Evolutionary conservation across 2,329 filamentous ascomycete species (phyloP), one percentile per base, ranked within the genome.

Genomic region (Scytalidium lignicola): DNA sequence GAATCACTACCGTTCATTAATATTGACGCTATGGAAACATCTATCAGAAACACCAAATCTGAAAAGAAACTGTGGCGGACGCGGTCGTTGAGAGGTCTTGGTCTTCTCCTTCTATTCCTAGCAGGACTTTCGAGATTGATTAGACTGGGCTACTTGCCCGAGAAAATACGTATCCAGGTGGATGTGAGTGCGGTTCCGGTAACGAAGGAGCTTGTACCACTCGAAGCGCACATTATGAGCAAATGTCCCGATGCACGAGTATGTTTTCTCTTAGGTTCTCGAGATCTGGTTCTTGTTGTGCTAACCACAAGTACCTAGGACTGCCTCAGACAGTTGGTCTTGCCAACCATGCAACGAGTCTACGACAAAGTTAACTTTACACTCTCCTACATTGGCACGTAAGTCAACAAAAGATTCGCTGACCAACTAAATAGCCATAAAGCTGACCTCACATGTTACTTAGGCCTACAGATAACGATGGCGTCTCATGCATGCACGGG

Each of bases 201-300:
- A 37, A 19, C 29, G 43, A 50, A 51, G 20, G 40, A 44, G 22
- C 69, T 74, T 50, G 86, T 97, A 3, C 87, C 90, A 3, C 70
- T 99, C 2, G 93, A 99, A 67, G 88, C 90, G 49, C 92, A 97
- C 67, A 93, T 97, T 60, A 99, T 97, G 85, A 88, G 84, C 71
- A 96, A 97, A 75, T 99, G 93, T 62, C 91, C 92, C 0, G 93
- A 99, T 68, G 90, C 93, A 2, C 79, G 77, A 66, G 78, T 80
- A 62, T 10, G 70, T 52, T 22, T 37, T 26, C 23, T 19, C 40
- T 23, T 20, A 10, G 17, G 19, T 23, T 37, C 32, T 37, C 32
- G 15, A 9, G 12, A n/a, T 23, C 18, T 13, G 2, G 10, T 21
- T 26, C 17, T 8, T 18, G 12, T 10, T 19, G 18, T 18, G 21